These are phyloP conservation scores for Scleroderma citrinum DNA, from an alignment of 768 basidiomycete species.

Conservation along the genomic window DNA sequence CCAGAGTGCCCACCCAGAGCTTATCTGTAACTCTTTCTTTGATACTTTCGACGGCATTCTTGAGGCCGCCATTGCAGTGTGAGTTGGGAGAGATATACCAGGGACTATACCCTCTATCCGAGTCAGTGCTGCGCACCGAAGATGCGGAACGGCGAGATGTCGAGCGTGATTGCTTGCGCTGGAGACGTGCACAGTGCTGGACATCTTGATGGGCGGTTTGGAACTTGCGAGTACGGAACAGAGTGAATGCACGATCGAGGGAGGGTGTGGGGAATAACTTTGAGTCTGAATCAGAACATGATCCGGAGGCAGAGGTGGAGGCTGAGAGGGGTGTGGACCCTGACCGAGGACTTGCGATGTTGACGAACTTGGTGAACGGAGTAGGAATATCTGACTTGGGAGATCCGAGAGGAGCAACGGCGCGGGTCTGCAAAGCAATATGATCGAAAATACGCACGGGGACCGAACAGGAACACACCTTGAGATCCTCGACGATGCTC, in stretches of 20 bases:
- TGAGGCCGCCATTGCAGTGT: slow-evolving; percentile 78
- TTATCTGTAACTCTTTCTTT: slow-evolving; percentile 44
- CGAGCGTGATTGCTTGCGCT: slow-evolving; percentile 50
- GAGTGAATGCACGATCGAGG: slow-evolving; percentile 22
- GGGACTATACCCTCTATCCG: slow-evolving; percentile 21
- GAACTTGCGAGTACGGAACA: slow-evolving; percentile 37
- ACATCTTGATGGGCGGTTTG: slow-evolving; percentile 44
- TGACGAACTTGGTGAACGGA: slow-evolving; percentile 50
- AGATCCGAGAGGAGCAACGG: slow-evolving; percentile 35
- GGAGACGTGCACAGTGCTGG: slow-evolving; percentile 33
- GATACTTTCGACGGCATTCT: slow-evolving; percentile 74
- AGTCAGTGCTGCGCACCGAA: slow-evolving; percentile 24
- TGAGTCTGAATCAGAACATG: slow-evolving; percentile 6
- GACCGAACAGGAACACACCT: slow-evolving; percentile 32
- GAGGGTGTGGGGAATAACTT: background rate
- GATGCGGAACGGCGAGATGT: slow-evolving; percentile 39
- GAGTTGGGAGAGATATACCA: slow-evolving; percentile 56
- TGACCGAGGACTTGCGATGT: slow-evolving; percentile 26
- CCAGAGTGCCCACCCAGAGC: slow-evolving; percentile 70
- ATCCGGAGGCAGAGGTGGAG: slow-evolving; percentile 14
- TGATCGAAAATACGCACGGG: background rate
- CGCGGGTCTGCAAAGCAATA: slow-evolving; percentile 28
- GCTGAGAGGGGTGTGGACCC: slow-evolving; percentile 11
- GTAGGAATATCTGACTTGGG: slow-evolving; percentile 46
- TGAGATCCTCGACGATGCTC: slow-evolving; percentile 80